Base-by-base conservation (phyloP, 805 yeast genomes). In the Saccharomycopsis schoenii region DNA sequence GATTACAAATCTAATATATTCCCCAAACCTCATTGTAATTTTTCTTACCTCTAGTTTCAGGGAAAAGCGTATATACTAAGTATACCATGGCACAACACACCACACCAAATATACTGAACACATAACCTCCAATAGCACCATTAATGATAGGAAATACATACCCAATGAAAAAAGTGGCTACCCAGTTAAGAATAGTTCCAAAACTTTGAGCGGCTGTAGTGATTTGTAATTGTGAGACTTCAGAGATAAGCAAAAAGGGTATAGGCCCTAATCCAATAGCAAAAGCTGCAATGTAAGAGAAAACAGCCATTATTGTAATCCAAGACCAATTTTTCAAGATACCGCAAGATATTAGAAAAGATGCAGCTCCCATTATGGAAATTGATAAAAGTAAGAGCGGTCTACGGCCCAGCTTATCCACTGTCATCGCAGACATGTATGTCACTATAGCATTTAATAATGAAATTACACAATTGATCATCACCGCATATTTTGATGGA, bases 251-350 rank as follows among this genome's bases (percentile, higher is more conserved):
- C 65, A 93, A 74, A 74, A 94, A 93, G 50, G 99, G 99, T 60
- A 94, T 91, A 6, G 99, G 99, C 0, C 99, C 99, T 63, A 91
- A 71, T 0, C 99, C 99, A 40, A 88, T 75, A 0, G 97, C 98
- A 75, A 93, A 94, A 36, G 90, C 81, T 0, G 88, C 83, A 56
- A 93, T 91, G 70, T 90, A 92, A 0, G 80, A 69, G 60, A 89
- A 80, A 0, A 91, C 85, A 14, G 92, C 84, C 0, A 80, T 56
- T 0, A 87, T 83, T 0, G 92, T 79, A 14, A 86, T 63, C 0
- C 73, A 36, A 0, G 88, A 76, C 58, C 74, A 74, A 2, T 76
- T 71, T n/a, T 71, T 64, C 25, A 82, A 68, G 43, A 93, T 86
- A 2, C 96, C 94, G 24, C 81, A 55, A 1, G 89, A 85, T 69